Percentiles rank a stretch among this genome's conserved stretches.
phyloP scores from a whole-genome alignment of 1,284 basidiomycete species.

The Pascua guehoae region DNA sequence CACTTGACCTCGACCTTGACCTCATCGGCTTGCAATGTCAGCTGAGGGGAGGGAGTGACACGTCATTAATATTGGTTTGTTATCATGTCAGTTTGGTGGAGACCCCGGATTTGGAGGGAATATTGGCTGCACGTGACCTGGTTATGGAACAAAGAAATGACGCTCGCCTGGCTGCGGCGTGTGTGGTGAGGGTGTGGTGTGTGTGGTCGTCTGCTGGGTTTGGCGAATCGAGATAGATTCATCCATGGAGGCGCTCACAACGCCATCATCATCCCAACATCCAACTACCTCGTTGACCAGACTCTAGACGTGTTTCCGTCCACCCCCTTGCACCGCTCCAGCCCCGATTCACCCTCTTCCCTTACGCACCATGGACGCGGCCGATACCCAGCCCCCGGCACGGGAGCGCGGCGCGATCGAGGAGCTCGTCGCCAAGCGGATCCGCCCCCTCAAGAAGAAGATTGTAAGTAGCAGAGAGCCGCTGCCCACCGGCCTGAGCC shows the following conservation, averaged over 20 bases:
- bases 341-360: constrained; percentile 1
- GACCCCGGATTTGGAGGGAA: too few species aligned
- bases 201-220: too few species aligned
- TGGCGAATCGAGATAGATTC: too few species aligned
- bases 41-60: too few species aligned
- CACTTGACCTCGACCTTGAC: too few species aligned
- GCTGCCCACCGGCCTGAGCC: not conserved
- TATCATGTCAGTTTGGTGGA: too few species aligned
- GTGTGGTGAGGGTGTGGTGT: too few species aligned
- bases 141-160: too few species aligned
- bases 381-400: not conserved
- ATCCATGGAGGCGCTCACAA: not conserved
- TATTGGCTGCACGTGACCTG: too few species aligned
- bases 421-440: constrained; percentile 70
- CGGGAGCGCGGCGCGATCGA: constrained; percentile 58
- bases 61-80: too few species aligned
- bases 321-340: not conserved
- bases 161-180: too few species aligned
- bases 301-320: not conserved
- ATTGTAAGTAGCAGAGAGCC: constrained; percentile 73
- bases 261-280: not conserved
- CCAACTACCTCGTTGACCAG: not conserved
- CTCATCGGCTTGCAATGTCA: too few species aligned
- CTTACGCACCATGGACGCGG: constrained; percentile 3
- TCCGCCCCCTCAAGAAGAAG: constrained; percentile 73